These are phyloP conservation scores for Phytopythium ostracodes DNA, from an alignment of 352 stramenopile species.

Conservation along the genomic window DNA sequence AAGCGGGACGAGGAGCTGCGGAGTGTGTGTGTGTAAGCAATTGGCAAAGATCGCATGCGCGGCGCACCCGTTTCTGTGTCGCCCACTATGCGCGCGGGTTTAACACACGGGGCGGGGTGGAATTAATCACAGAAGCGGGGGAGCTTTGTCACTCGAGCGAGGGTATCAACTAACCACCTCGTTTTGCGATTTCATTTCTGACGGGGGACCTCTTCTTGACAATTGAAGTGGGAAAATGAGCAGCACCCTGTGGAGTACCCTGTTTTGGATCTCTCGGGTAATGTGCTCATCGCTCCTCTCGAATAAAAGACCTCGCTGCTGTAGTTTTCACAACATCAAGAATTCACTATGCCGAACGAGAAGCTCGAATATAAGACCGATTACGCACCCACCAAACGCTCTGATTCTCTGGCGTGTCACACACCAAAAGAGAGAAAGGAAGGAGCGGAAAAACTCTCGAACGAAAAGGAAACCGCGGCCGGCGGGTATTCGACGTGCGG, in stretches of 20 bases:
- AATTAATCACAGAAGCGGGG: no score
- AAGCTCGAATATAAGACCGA: neutral
- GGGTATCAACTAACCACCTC: no score
- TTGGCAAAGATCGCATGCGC: no score
- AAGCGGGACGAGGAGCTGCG: neutral
- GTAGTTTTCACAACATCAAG: neutral
- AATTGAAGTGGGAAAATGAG: neutral
- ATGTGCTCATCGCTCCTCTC: neutral
- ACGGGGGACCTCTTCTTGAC: neutral
- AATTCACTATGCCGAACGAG: neutral
- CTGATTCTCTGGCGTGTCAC: slow-evolving; percentile 9
- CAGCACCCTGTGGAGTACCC: neutral
- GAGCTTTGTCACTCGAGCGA: no score
- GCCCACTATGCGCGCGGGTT: no score
- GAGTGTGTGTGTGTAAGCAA: neutral
- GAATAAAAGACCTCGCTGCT: neutral
- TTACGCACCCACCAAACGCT: slow-evolving; percentile 3
- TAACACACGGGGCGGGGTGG: no score
- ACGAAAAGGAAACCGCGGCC: neutral
- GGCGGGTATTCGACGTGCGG: neutral
- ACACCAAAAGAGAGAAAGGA: slow-evolving; percentile 3
- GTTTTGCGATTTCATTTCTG: no score
- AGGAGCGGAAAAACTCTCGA: neutral
- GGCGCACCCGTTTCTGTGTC: no score
- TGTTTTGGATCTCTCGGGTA: neutral